Evolutionary conservation across 352 stramenopile genomes (phyloP).

Genomic region (Pythium biforme): DNA sequence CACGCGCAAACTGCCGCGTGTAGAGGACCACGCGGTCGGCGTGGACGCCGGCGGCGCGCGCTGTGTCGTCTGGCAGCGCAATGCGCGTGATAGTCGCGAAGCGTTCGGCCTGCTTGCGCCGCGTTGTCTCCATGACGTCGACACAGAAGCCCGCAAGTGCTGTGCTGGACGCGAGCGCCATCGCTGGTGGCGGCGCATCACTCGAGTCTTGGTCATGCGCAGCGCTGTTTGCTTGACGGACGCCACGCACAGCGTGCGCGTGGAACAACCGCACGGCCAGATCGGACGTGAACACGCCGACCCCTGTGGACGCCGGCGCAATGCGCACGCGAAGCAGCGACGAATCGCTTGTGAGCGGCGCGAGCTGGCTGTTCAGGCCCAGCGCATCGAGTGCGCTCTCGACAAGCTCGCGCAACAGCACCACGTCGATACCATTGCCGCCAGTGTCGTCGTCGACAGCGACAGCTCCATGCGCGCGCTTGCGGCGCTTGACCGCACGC

Average conservation of each 20-base stretch:
- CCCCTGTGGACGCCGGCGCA: neutral
- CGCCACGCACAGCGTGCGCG: conserved; percentile 8
- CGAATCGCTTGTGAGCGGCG: neutral
- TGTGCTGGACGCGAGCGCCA: conserved; percentile 25
- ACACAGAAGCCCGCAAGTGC: conserved; percentile 35
- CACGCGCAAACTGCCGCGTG: conserved; percentile 38
- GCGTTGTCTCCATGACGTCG: conserved; percentile 25
- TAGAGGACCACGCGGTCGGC: conserved; percentile 47
- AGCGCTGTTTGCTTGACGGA: neutral
- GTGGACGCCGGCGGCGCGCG: conserved; percentile 26
- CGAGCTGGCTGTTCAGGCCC: neutral
- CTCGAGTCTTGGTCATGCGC: neutral
- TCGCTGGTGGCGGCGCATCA: neutral
- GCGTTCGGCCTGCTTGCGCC: conserved; percentile 10
- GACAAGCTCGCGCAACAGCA: conserved; percentile 1
- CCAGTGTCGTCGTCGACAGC: neutral
- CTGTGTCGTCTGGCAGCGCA: conserved; percentile 24
- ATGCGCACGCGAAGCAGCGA: neutral
- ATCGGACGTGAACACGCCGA: conserved; percentile 14
- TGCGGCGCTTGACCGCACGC: neutral
- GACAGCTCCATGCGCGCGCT: neutral
- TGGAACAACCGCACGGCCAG: conserved; percentile 26
- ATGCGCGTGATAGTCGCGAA: conserved; percentile 35
- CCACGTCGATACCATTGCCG: neutral
- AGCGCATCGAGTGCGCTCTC: neutral